These are phyloP conservation scores for Arthroderma sp. DNA, from an alignment of 2,329 filamentous ascomycete genomes.

Conservation along the genomic window DNA sequence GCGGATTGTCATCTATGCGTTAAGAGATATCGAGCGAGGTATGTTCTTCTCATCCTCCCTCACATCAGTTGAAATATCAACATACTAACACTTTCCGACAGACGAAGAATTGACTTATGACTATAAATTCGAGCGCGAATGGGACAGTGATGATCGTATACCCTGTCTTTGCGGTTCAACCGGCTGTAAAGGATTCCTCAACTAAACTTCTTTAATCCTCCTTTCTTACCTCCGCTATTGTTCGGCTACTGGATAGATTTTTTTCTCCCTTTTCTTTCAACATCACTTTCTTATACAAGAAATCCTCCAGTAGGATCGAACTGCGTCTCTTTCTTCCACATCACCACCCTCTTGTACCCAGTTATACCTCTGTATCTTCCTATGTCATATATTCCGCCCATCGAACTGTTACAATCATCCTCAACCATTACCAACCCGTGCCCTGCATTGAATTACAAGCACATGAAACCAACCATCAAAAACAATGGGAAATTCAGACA, in stretches of 20 bases:
- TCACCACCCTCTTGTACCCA: no score
- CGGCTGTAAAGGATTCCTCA: conserved; percentile 97
- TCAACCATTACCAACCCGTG: no score
- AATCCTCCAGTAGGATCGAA: no score
- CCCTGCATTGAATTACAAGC: no score
- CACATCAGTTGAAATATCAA: background rate
- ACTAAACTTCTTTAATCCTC: conserved; percentile 36
- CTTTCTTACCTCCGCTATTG: background rate
- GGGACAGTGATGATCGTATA: conserved; percentile 86
- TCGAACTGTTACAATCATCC: no score
- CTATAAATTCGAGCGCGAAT: conserved; percentile 98
- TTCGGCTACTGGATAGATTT: no score
- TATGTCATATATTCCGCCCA: no score
- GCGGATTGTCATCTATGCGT: conserved; percentile 95
- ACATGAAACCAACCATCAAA: no score
- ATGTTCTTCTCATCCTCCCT: conserved; percentile 32
- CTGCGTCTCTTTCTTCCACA: no score
- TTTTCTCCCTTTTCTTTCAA: background rate
- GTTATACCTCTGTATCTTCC: no score
- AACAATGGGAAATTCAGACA: no score
- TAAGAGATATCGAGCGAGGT: conserved; percentile 92
- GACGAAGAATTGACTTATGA: conserved; percentile 99
- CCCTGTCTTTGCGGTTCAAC: conserved; percentile 93
- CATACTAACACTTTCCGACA: conserved; percentile 31
- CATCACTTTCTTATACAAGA: no score